Base-by-base conservation (phyloP, 441 rosid species). In the Syzygium syzygioides region DNA sequence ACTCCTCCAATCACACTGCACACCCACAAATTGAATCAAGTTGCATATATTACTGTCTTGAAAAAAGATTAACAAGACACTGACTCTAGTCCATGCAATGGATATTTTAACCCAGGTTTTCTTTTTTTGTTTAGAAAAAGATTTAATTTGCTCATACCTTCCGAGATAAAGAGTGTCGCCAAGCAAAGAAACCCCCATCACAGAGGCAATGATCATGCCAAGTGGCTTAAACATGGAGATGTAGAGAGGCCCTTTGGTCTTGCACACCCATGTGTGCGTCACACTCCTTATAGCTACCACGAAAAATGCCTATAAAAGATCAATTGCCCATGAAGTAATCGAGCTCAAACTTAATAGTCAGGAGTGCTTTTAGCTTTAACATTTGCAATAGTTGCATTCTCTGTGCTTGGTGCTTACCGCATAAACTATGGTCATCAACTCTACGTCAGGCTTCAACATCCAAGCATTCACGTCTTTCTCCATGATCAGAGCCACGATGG, bases 111-210 rank as follows among this genome's bases (percentile, higher is more conserved):
- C 7, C 30, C 55, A 62, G 50, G 25, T 45, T 56, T 57, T 86
- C 66, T 32, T 32, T 18, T 48, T 18, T 48, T 52, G 15, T 48
- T 34, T 4, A n/a, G 55, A 37, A 48, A 17, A 26, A 23, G 56
- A 86, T 12, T 14, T 23, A 14, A 56, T 20, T 56, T 52, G 28
- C 41, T 4, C 17, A 50, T 87, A 93, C 97, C 96, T 93, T 91
- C 97, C 96, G 9, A 93, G 90, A 87, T 92, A 88, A 28, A 95
- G 93, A 83, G 93, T 90, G 68, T 95, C 95, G 34, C 94, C 94
- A 20, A 95, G 91, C 87, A 93, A 92, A 19, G 89, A n/a, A 7
- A 93, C 93, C 9, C 93, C 95, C 79, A 91, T 59, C 25, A 88
- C 37, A 5, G 91, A 85, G 10, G 95, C 96, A 18, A 93, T 91